phyloP scores from a whole-genome alignment of 208 protist genomes.

The Trypanosoma scelopori region DNA sequence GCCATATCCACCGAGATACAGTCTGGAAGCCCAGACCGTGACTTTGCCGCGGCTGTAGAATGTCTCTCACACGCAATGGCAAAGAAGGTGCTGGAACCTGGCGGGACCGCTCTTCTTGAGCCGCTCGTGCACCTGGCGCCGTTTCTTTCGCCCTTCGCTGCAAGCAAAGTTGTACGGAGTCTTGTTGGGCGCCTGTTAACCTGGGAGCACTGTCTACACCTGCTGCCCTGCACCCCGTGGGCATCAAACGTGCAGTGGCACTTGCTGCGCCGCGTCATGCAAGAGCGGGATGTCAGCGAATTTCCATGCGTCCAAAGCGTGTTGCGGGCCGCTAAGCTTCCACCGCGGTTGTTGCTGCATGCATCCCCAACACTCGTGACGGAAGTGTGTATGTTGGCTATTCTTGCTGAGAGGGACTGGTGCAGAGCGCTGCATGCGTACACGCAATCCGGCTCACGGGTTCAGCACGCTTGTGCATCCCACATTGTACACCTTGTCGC shows the following conservation, averaged over 20 bases:
- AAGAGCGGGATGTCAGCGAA: slow-evolving; percentile 28
- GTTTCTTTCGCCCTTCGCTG: slow-evolving; percentile 50
- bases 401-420: slow-evolving; percentile 64
- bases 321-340: slow-evolving; percentile 22
- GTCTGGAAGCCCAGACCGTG: neutral
- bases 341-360: slow-evolving; percentile 8
- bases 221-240: slow-evolving; percentile 59
- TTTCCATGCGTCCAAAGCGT: slow-evolving; percentile 1
- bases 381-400: slow-evolving; percentile 35
- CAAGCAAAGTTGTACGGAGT: slow-evolving; percentile 40
- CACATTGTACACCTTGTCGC: slow-evolving; percentile 63
- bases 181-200: slow-evolving; percentile 40
- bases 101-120: slow-evolving; percentile 11
- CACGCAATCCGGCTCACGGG: slow-evolving; percentile 28
- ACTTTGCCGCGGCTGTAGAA: slow-evolving; percentile 10
- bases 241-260: slow-evolving; percentile 48
- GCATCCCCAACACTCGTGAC: slow-evolving; percentile 20
- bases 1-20: slow-evolving; percentile 21
- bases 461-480: slow-evolving; percentile 43
- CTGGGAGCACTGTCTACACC: slow-evolving; percentile 51
- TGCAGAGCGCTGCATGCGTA: slow-evolving; percentile 40
- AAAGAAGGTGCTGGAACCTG: slow-evolving; percentile 9
- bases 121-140: slow-evolving; percentile 47
- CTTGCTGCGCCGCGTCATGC: slow-evolving; percentile 57
- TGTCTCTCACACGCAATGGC: slow-evolving; percentile 14